Evolutionary conservation across 2,329 filamentous ascomycete species (phyloP).

Genomic region (Penicillium sp.): DNA sequence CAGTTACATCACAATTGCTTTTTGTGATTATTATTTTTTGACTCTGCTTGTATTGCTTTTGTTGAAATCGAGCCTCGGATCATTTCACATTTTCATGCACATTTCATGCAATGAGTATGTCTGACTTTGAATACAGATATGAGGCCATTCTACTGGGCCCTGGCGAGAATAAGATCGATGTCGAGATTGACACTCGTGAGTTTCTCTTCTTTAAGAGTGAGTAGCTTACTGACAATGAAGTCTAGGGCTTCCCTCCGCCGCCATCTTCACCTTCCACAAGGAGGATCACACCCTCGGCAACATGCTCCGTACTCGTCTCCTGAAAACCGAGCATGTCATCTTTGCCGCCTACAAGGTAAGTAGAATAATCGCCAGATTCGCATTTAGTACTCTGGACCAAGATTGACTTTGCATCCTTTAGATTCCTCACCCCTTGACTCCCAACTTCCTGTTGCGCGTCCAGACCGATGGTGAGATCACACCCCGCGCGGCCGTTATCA

Average conservation of each 20-base stretch:
- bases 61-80: neutral
- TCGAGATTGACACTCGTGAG: constrained; percentile 84
- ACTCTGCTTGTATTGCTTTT: neutral
- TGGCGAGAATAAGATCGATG: constrained; percentile 90
- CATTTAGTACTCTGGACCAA: neutral
- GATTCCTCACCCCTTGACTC: constrained; percentile 47
- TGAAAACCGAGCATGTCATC: constrained; percentile 77
- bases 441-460: constrained; percentile 70
- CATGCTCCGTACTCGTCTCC: constrained; percentile 78
- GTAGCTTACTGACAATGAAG: constrained; percentile 4
- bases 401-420: constrained; percentile 16
- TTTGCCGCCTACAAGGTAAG: constrained; percentile 89
- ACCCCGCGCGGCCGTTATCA: constrained; percentile 83
- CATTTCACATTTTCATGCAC: too few relatives aligned
- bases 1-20: constrained; percentile 11
- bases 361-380: neutral
- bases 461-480: constrained; percentile 87
- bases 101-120: neutral
- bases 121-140: constrained; percentile 59
- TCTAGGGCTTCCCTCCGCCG: constrained; percentile 85
- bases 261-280: constrained; percentile 92
- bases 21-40: neutral
- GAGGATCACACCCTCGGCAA: constrained; percentile 97
- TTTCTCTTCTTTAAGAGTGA: constrained; percentile 13
- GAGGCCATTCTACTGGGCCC: constrained; percentile 86